Conservation (phyloP, 176 grass and related monocot genomes). For the Oryza coarctata region DNA sequence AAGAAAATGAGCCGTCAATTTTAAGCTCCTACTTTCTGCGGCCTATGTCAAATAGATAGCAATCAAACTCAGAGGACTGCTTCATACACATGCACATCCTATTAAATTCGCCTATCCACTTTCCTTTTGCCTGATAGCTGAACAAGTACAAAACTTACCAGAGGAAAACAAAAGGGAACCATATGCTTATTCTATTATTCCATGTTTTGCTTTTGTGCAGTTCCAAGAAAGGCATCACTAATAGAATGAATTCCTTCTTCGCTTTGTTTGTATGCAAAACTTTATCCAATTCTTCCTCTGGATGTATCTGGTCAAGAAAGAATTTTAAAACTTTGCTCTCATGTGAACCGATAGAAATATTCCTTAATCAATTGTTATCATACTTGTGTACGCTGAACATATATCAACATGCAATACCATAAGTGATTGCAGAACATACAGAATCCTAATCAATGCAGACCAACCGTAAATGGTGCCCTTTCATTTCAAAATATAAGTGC, state of each 20-base stretch:
- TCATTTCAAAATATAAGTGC: conserved; percentile 26
- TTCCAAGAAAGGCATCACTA: conserved; percentile 70
- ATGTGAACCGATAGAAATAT: conserved; percentile 46
- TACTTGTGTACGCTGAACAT: conserved; percentile 25
- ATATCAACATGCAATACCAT: conserved; percentile 38
- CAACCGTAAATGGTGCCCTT: conserved; percentile 26
- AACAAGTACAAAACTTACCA: conserved; percentile 96
- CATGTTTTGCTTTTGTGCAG: conserved; percentile 78
- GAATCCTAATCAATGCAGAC: conserved; percentile 38
- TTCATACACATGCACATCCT: conserved; percentile 40
- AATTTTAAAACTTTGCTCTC: conserved; percentile 50
- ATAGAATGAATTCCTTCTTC: conserved; percentile 66
- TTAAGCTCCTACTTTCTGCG: conserved; percentile 36
- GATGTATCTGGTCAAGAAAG: conserved; percentile 76
- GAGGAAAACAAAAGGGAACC: conserved; percentile 93
- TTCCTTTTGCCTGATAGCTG: conserved; percentile 66
- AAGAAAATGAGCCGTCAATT: conserved; percentile 39
- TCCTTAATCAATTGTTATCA: conserved; percentile 29
- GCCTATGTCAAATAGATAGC: conserved; percentile 41
- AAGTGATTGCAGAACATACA: conserved; percentile 33
- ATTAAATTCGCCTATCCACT: conserved; percentile 53
- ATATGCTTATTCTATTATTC: conserved; percentile 84
- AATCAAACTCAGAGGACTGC: conserved; percentile 31
- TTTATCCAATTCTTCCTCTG: conserved; percentile 75
- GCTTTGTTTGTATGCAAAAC: conserved; percentile 55